Evolutionary conservation across 2,329 filamentous ascomycete species (phyloP).

Genomic region (Fusarium globosum): DNA sequence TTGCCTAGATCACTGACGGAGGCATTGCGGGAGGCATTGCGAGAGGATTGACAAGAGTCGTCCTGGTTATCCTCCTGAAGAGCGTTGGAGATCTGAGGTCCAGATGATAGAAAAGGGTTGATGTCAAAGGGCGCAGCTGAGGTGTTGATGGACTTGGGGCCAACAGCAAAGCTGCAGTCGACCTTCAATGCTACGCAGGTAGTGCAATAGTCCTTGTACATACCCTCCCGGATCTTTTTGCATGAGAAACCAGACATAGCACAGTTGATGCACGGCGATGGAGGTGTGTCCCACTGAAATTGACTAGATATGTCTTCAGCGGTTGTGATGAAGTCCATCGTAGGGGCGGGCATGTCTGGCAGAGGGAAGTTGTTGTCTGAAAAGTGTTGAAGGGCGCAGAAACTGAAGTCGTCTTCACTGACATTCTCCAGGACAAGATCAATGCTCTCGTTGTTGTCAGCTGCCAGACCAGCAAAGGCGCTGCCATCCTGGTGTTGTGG

Average conservation of each 20-base stretch:
- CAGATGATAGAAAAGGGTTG: slow-evolving; percentile 59
- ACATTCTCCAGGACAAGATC: slow-evolving; percentile 66
- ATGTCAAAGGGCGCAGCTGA: slow-evolving; percentile 54
- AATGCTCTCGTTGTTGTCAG: slow-evolving; percentile 54
- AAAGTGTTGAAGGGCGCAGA: slow-evolving; percentile 69
- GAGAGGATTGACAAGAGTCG: slow-evolving; percentile 41
- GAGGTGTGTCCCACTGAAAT: slow-evolving; percentile 55
- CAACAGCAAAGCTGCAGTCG: slow-evolving; percentile 66
- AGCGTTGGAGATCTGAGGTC: slow-evolving; percentile 55
- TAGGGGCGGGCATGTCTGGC: slow-evolving; percentile 46
- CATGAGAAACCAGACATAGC: slow-evolving; percentile 65
- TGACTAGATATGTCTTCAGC: slow-evolving; percentile 26
- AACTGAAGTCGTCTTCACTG: slow-evolving; percentile 69
- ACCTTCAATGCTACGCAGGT: slow-evolving; percentile 70
- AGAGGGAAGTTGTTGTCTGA: slow-evolving; percentile 53
- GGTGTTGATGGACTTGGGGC: slow-evolving; percentile 50
- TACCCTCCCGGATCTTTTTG: slow-evolving; percentile 70
- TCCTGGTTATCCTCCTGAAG: slow-evolving; percentile 41
- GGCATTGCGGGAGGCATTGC: slow-evolving; percentile 43
- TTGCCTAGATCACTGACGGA: slow-evolving; percentile 46
- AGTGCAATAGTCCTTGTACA: slow-evolving; percentile 70
- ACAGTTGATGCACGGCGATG: slow-evolving; percentile 65
- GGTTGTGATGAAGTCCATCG: slow-evolving; percentile 44
- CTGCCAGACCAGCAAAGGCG: slow-evolving; percentile 50
- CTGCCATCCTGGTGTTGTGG: slow-evolving; percentile 48